Evolutionary conservation across 2,329 filamentous ascomycete genomes (phyloP).

Genomic region (Laburnicola sp.): DNA sequence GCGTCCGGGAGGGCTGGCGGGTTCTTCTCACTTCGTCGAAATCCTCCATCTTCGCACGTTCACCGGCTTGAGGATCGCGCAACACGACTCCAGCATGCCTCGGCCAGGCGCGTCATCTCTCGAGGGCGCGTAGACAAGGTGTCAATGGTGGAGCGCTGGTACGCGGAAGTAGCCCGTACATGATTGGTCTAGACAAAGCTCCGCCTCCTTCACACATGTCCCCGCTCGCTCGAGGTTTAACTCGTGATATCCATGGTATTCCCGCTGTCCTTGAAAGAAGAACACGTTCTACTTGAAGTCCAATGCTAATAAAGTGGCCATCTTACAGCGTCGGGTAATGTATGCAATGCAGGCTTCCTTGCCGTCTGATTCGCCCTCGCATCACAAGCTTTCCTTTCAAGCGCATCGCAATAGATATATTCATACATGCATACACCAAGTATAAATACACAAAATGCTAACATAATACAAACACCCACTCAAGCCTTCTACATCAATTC

Average conservation of each 20-base stretch:
- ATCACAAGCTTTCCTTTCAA: no score
- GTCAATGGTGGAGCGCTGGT: constrained; percentile 21
- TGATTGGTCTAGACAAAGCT: constrained; percentile 21
- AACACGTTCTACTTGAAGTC: no score
- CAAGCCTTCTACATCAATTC: neutral
- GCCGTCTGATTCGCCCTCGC: no score
- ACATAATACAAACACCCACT: neutral
- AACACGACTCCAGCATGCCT: constrained; percentile 34
- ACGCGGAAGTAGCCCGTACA: constrained; percentile 9
- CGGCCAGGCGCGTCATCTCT: constrained; percentile 20
- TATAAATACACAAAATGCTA: neutral
- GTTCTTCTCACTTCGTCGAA: constrained; percentile 52
- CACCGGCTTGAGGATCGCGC: constrained; percentile 22
- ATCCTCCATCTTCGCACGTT: constrained; percentile 53
- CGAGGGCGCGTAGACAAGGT: constrained; percentile 15
- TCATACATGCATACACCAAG: neutral
- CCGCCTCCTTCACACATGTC: constrained; percentile 2
- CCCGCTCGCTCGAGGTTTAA: no score
- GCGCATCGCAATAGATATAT: no score
- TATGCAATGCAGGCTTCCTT: no score
- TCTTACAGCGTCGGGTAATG: no score
- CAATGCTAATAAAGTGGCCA: no score
- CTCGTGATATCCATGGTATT: no score
- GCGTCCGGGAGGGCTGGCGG: constrained; percentile 1
- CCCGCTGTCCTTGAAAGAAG: no score